Conservation (phyloP, 306 rosid species). For the Citrullus mucosospermus region DNA sequence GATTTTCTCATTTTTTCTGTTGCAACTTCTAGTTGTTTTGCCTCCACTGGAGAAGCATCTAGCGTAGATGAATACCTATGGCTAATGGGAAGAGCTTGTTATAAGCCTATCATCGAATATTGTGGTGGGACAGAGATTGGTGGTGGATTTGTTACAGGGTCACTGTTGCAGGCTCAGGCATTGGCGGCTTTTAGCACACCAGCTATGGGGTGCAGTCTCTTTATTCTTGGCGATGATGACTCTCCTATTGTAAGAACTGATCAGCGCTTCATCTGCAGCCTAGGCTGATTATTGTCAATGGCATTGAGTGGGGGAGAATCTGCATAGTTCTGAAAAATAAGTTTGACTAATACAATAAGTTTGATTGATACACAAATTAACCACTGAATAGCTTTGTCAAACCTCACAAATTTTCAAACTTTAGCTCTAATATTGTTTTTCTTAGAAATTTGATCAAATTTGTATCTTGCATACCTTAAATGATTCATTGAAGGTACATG, state of each 20-base stretch:
- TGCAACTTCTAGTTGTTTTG: slow-evolving; percentile 57
- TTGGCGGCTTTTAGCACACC: slow-evolving; percentile 96
- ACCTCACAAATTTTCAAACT: background rate
- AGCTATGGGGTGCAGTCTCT: slow-evolving; percentile 73
- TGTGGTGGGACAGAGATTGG: slow-evolving; percentile 99
- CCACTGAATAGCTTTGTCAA: background rate
- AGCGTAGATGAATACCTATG: slow-evolving; percentile 86
- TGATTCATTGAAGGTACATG: background rate
- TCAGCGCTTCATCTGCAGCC: background rate
- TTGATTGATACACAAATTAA: background rate
- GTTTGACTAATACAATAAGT: too few relatives aligned
- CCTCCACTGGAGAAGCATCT: slow-evolving; percentile 92
- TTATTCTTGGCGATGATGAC: slow-evolving; percentile 60
- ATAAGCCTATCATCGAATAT: slow-evolving; percentile 84
- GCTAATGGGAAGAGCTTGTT: slow-evolving; percentile 91
- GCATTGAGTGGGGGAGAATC: background rate
- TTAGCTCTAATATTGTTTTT: background rate
- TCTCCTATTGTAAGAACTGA: slow-evolving; percentile 54
- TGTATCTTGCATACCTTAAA: background rate
- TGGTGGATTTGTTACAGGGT: slow-evolving; percentile 79
- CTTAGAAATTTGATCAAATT: background rate
- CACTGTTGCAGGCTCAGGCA: slow-evolving; percentile 78
- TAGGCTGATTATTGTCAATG: background rate
- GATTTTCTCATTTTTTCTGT: background rate
- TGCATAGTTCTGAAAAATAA: background rate